Base-by-base conservation (phyloP, 768 basidiomycete species). In the Piloderma croceum region DNA sequence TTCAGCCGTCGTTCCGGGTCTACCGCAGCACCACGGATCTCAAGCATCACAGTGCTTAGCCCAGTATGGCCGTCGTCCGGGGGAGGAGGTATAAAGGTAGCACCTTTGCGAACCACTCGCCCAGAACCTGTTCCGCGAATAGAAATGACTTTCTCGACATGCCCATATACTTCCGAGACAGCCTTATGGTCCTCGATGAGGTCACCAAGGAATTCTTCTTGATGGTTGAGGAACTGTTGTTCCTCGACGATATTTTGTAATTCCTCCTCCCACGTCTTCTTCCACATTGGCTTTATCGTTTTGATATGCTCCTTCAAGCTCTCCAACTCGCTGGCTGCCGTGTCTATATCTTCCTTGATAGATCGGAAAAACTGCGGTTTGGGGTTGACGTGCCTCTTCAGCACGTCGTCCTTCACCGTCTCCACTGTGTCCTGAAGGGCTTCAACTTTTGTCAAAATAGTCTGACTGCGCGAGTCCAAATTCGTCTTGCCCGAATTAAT, bases 261-360 rank as follows among this genome's bases (percentile, higher is more conserved):
- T 65, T 99, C 94, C 56, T 90, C 82, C 54, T 89, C 87, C 94
- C 94, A 99, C 15, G 92, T 97, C 74, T 93, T 91, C 71, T 93
- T 89, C 94, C 94, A 99, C 76, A 89, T 90, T 31, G 94, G 91
- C 54, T 86, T 90, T 54, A 93, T 76, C 9, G 88, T 85, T 51
- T 81, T 77, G 50, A 97, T 86, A 60, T 94, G 90, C 50, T 83
- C 79, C 53, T 78, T 78, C 43, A 98, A 67, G 52, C 77, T 82
- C 46, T 80, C 73, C 32, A 97, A 71, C 63, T 92, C 84, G 7
- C 64, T 60, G 13, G 78, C 72, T 20, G 83, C 74, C 17, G 73
- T 62, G 21, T 73, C 70, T 42, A 96, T 73, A 48, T 90, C 85
- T 46, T 76, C 78, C 57, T 77, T 75, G 59, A 93, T 76, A 25